Conservation (phyloP, 495 filamentous ascomycete species). For the Terfezia claveryi region DNA sequence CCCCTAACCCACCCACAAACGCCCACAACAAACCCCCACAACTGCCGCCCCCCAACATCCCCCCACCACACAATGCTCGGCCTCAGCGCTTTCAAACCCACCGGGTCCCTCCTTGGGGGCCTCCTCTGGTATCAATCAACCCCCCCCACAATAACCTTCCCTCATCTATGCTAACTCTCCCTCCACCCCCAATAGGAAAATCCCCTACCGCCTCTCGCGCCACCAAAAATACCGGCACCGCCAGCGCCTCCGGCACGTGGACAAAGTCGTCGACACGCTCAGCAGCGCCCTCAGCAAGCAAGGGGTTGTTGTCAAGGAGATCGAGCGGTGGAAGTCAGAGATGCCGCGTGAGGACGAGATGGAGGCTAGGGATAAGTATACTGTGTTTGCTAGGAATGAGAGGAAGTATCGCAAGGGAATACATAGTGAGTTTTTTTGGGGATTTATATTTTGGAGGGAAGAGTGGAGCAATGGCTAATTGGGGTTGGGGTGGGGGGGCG, state of each 20-base stretch:
- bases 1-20: background rate
- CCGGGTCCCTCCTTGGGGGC: constrained; percentile 53
- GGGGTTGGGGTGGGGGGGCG: background rate
- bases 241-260: constrained; percentile 63
- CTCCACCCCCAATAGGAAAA: constrained; percentile 54
- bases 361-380: constrained; percentile 92
- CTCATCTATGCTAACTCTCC: too few relatives aligned
- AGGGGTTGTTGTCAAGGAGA: constrained; percentile 36
- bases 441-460: background rate
- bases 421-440: constrained; percentile 50
- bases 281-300: constrained; percentile 55
- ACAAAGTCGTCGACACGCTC: constrained; percentile 56
- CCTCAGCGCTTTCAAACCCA: constrained; percentile 49
- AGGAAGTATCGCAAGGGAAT: constrained; percentile 89
- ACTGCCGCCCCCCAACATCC: background rate
- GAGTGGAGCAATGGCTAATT: too few relatives aligned
- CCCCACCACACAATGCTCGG: constrained; percentile 35
- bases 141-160: too few relatives aligned
- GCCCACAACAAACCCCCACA: background rate
- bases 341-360: constrained; percentile 96
- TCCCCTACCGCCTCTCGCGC: constrained; percentile 79
- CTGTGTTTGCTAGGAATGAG: constrained; percentile 88
- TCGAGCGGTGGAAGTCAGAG: constrained; percentile 75
- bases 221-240: constrained; percentile 82
- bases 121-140: constrained; percentile 69